These are phyloP conservation scores for Yarrowia osloensis DNA, from an alignment of 805 yeast genomes.

Conservation along the genomic window DNA sequence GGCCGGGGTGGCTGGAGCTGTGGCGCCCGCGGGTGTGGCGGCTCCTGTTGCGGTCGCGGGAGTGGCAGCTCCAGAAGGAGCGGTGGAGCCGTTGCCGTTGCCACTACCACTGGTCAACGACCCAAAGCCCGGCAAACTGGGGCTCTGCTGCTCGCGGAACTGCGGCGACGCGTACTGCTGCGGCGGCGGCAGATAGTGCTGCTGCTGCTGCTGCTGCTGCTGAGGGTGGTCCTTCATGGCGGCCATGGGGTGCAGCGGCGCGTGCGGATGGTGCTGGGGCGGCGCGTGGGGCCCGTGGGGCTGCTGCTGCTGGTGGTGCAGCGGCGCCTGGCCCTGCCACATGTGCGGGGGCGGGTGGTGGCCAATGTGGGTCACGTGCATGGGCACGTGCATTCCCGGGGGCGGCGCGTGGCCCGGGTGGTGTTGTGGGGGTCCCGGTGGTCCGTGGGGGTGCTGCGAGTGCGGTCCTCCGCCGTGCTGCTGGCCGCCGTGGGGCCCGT, in stretches of 20 bases:
- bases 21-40: not conserved
- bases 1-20: slow-evolving; percentile 10
- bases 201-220: slow-evolving; percentile 2
- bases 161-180: slow-evolving; percentile 26
- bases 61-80: not conserved
- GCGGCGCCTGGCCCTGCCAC: slow-evolving; percentile 9
- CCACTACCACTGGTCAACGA: not conserved
- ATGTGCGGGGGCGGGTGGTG: slow-evolving; percentile 28
- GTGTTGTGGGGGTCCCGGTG: not conserved
- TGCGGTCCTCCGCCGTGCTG: not conserved
- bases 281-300: not conserved
- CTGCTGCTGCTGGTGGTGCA: not conserved
- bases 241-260: slow-evolving; percentile 24
- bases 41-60: not conserved
- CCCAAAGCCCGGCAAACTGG: not conserved
- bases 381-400: slow-evolving; percentile 14
- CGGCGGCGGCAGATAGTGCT: slow-evolving; percentile 23
- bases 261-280: not conserved
- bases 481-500: not conserved
- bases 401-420: too few species aligned
- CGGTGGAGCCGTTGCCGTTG: not conserved
- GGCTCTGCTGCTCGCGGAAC: slow-evolving; percentile 4
- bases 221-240: slow-evolving; percentile 22
- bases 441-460: not conserved
- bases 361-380: slow-evolving; percentile 30